Conservation (phyloP, 495 filamentous ascomycete genomes). For the Astrothelium macrocarpum region DNA sequence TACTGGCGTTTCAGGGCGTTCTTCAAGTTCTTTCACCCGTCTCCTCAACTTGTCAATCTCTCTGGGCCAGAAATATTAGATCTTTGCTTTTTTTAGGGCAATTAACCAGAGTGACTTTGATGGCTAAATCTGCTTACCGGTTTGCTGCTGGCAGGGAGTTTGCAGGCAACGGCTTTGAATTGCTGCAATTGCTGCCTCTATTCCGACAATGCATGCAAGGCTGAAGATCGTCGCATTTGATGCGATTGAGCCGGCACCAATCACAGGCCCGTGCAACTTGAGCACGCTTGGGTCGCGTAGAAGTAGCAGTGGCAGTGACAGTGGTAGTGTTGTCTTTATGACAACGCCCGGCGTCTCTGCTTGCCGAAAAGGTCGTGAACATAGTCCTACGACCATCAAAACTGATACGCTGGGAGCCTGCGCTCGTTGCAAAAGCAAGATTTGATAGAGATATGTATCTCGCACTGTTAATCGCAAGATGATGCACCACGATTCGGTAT, state of each 20-base stretch:
- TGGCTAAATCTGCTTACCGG: not conserved
- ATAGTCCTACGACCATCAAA: not conserved
- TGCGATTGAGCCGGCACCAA: not conserved
- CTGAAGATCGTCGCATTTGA: not conserved
- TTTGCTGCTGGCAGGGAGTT: not conserved
- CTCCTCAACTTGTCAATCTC: not conserved
- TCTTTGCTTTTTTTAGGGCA: not conserved
- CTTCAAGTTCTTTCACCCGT: not conserved
- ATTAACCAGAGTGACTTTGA: not conserved
- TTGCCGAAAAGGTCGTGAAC: not conserved
- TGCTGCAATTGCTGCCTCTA: not conserved
- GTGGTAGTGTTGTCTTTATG: not conserved
- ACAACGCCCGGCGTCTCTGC: not conserved
- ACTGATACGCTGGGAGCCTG: not conserved
- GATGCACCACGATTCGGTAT: not conserved
- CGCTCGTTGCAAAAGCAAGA: not conserved
- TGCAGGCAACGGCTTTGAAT: not conserved
- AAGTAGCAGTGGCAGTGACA: not conserved
- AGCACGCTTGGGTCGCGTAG: not conserved
- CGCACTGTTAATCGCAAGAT: not conserved
- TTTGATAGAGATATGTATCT: not conserved
- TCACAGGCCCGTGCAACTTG: not conserved
- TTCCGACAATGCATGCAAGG: not conserved
- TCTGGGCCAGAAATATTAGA: not conserved
- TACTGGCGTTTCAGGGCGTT: not conserved